phyloP scores from a whole-genome alignment of 805 yeast genomes.

The Metschnikowia cubensis region DNA sequence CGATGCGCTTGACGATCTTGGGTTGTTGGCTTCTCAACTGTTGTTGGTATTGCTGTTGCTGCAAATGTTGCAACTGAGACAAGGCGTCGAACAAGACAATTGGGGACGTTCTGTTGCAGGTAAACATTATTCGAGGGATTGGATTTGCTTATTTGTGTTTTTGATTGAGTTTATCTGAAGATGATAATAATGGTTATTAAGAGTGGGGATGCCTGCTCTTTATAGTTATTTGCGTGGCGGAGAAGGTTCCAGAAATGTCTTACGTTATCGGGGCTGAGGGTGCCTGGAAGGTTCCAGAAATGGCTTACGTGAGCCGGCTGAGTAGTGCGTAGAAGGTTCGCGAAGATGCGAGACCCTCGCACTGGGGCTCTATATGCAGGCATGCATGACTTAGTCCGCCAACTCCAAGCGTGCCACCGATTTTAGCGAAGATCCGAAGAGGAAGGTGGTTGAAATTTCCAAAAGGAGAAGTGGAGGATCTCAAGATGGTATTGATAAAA shows the following conservation, averaged over 20 bases:
- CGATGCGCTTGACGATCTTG: slow-evolving; percentile 33
- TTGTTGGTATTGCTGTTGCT: slow-evolving; percentile 12
- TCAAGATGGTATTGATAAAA: too few relatives aligned
- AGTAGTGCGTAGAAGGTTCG: slow-evolving; percentile 5
- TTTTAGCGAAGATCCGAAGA: too few relatives aligned
- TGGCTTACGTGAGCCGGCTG: not conserved
- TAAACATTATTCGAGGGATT: slow-evolving; percentile 7
- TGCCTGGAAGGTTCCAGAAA: slow-evolving; percentile 10
- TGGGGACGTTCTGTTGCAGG: slow-evolving; percentile 15
- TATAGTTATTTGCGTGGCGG: not conserved
- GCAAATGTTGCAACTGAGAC: slow-evolving; percentile 13
- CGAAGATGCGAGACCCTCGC: not conserved
- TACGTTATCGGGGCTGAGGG: not conserved
- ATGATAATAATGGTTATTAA: not conserved
- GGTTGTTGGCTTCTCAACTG: slow-evolving; percentile 16
- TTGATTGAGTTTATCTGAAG: not conserved
- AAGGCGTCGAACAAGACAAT: slow-evolving; percentile 13
- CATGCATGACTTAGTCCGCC: too few relatives aligned
- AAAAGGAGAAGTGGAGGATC: too few relatives aligned
- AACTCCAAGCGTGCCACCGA: too few relatives aligned
- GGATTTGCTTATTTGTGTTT: not conserved
- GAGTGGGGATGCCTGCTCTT: not conserved
- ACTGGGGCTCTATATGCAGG: not conserved
- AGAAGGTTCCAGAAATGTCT: slow-evolving; percentile 11
- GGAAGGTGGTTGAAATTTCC: too few relatives aligned